These are phyloP conservation scores for Heliocybe sulcata DNA, from an alignment of 1,284 basidiomycete genomes.

Conservation along the genomic window DNA sequence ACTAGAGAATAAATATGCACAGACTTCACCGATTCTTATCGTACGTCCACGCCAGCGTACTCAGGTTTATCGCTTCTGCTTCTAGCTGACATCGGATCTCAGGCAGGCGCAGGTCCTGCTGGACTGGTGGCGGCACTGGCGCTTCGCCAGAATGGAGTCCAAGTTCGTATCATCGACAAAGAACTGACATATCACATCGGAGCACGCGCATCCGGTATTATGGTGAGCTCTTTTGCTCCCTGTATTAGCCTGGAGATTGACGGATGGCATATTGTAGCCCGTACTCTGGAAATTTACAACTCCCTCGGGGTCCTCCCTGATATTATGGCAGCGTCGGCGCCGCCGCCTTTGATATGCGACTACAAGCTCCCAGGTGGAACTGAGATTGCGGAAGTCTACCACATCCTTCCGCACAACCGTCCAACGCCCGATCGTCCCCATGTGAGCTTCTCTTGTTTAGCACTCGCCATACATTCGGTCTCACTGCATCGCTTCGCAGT, in stretches of 20 bases:
- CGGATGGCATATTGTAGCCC: constrained; percentile 17
- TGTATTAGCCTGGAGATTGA: no score
- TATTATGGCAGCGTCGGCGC: constrained; percentile 9
- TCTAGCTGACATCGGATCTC: no score
- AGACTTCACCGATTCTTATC: no score
- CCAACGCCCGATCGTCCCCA: not conserved
- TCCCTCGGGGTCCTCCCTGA: constrained; percentile 18
- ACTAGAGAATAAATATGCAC: no score
- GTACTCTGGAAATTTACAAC: constrained; percentile 21
- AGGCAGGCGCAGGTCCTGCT: constrained; percentile 20
- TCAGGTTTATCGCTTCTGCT: no score
- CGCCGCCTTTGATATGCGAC: constrained; percentile 3
- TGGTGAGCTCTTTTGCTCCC: not conserved
- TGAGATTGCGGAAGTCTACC: not conserved
- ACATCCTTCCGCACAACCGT: not conserved
- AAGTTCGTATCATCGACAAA: constrained; percentile 29
- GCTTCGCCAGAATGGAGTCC: constrained; percentile 16
- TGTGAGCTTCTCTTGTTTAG: not conserved
- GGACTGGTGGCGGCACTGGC: constrained; percentile 17
- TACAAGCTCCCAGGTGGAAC: constrained; percentile 7
- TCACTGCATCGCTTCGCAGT: not conserved
- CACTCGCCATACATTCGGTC: constrained; percentile 1
- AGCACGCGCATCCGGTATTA: not conserved
- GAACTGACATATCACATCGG: constrained; percentile 9
- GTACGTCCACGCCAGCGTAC: no score